A percentile compares a stretch with the other conserved stretches of the same genome.
Conservation (phyloP, 23 red algal genomes). For the Chondrus crispus region DNA sequence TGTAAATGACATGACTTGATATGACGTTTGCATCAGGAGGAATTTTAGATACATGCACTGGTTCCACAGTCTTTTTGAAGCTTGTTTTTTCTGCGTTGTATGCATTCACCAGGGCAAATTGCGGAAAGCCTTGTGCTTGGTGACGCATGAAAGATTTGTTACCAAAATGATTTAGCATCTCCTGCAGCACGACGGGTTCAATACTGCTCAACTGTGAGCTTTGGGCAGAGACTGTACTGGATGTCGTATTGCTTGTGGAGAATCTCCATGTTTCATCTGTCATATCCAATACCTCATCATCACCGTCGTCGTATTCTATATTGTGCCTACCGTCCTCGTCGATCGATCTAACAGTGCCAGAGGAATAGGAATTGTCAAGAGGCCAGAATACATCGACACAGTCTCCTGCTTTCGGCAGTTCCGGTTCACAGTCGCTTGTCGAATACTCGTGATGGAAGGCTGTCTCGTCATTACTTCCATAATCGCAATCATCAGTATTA, state of each 20-base stretch:
- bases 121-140: constrained; percentile 9
- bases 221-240: not conserved
- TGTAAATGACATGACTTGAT: constrained; percentile 14
- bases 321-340: not conserved
- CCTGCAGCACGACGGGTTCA: not conserved
- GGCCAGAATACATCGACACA: not conserved
- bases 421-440: not conserved
- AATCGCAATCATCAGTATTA: no score
- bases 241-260: not conserved
- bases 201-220: no score
- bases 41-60: not conserved
- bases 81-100: constrained; percentile 1
- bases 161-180: constrained; percentile 18
- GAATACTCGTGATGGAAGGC: not conserved
- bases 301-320: not conserved
- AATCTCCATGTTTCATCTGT: not conserved
- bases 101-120: not conserved
- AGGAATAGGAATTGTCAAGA: not conserved
- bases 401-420: not conserved
- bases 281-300: not conserved
- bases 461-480: no score
- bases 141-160: constrained; percentile 21
- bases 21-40: not conserved
- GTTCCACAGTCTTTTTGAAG: constrained; percentile 12
- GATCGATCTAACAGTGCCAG: not conserved